Evolutionary conservation across 352 stramenopile species (phyloP).

Genomic region (Phytophthora litchii): DNA sequence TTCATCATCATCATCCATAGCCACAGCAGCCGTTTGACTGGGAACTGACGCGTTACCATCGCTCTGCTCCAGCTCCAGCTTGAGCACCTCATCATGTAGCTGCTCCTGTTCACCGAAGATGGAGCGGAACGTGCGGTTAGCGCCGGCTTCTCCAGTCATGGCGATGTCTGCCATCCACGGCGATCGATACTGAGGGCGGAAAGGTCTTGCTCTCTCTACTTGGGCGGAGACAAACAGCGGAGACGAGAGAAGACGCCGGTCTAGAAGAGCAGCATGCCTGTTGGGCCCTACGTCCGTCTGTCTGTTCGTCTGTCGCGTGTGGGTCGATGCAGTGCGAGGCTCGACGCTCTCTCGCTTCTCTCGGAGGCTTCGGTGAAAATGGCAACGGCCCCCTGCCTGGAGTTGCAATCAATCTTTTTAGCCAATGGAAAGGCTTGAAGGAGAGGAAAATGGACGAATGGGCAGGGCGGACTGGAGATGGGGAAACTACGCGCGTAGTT

Average conservation of each 20-base stretch:
- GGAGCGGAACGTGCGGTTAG: conserved; percentile 75
- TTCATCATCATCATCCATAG: conserved; percentile 43
- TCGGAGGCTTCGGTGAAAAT: conserved; percentile 35
- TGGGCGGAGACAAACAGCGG: conserved; percentile 12
- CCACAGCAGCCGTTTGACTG: conserved; percentile 3
- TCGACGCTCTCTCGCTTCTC: conserved; percentile 22
- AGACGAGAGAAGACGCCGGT: conserved; percentile 39
- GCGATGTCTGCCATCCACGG: conserved; percentile 38
- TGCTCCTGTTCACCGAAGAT: conserved; percentile 51
- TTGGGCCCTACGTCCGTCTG: conserved; percentile 27
- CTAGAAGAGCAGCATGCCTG: conserved; percentile 50
- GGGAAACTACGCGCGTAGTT: background rate
- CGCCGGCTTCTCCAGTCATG: conserved; percentile 58
- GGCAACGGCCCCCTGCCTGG: conserved; percentile 33
- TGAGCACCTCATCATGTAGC: conserved; percentile 26
- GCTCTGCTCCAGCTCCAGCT: conserved; percentile 31
- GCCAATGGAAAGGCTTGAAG: conserved; percentile 7
- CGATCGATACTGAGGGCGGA: background rate
- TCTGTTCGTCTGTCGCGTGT: conserved; percentile 16
- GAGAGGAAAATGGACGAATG: conserved; percentile 18
- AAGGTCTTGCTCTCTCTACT: conserved; percentile 18
- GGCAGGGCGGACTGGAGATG: conserved; percentile 9
- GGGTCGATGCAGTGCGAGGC: conserved; percentile 16
- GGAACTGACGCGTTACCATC: conserved; percentile 6
- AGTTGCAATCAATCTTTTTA: conserved; percentile 10